A percentile compares a stretch with the other conserved stretches of the same genome.
phyloP scores from a whole-genome alignment of 2,329 filamentous ascomycete genomes.

The Purpureocillium lavendulum region DNA sequence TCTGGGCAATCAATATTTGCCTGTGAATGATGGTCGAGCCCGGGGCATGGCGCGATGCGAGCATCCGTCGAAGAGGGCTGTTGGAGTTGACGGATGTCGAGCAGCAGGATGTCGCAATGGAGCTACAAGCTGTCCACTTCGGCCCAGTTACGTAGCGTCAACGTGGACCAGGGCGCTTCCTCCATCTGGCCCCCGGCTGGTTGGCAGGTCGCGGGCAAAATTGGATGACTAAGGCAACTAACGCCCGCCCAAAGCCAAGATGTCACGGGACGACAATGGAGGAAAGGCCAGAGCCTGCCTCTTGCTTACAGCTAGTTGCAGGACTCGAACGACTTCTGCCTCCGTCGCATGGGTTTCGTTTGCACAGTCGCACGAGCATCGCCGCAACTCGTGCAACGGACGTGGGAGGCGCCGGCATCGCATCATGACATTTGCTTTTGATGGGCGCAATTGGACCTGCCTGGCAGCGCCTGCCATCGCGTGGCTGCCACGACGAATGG shows the following conservation, averaged over 20 bases:
- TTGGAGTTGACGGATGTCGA: neutral
- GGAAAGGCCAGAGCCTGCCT: too few species aligned
- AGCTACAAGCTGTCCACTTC: conserved; percentile 11
- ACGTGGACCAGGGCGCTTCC: neutral
- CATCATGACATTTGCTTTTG: neutral
- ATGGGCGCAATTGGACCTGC: conserved; percentile 7
- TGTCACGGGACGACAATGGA: too few species aligned
- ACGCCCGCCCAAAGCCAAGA: too few species aligned
- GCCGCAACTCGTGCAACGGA: too few species aligned
- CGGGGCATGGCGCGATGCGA: conserved; percentile 18
- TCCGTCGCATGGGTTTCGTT: too few species aligned
- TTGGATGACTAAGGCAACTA: conserved; percentile 7
- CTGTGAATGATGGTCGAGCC: conserved; percentile 11
- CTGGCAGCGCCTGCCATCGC: neutral
- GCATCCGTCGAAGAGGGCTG: neutral
- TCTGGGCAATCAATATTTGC: conserved; percentile 25
- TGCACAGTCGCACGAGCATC: too few species aligned
- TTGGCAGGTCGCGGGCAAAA: too few species aligned
- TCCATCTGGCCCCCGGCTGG: too few species aligned
- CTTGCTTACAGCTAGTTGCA: too few species aligned
- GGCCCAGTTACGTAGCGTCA: conserved; percentile 1
- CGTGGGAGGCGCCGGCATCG: too few species aligned
- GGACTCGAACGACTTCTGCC: too few species aligned
- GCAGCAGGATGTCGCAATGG: conserved; percentile 1
- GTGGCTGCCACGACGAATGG: too few species aligned